A percentile compares a stretch with the other conserved stretches of the same genome.
Evolutionary conservation across 2,329 filamentous ascomycete genomes (phyloP).

Genomic region (Lithohypha guttulata): DNA sequence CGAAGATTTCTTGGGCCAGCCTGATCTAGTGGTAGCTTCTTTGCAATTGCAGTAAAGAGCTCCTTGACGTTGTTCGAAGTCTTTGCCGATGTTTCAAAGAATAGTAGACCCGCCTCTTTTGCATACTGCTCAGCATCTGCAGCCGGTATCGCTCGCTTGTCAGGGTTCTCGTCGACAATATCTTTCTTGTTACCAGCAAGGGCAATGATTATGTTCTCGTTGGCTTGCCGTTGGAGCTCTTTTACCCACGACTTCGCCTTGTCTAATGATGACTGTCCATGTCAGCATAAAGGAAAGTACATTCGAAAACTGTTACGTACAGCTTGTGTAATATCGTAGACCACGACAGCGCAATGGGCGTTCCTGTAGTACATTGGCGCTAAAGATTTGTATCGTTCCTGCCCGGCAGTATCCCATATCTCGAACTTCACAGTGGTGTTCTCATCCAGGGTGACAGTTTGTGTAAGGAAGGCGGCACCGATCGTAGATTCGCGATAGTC

Average conservation of each 20-base stretch:
- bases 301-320: no score
- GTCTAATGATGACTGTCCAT: constrained; percentile 73
- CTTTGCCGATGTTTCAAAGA: constrained; percentile 98
- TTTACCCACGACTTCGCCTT: constrained; percentile 99
- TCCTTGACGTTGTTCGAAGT: constrained; percentile 92
- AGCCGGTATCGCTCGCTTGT: constrained; percentile 83
- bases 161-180: constrained; percentile 83
- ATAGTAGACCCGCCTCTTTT: constrained; percentile 81
- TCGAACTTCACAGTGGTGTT: constrained; percentile 99
- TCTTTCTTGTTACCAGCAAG: constrained; percentile 97
- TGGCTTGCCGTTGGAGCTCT: constrained; percentile 94
- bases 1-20: constrained; percentile 81
- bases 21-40: constrained; percentile 94
- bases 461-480: constrained; percentile 95
- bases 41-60: constrained; percentile 92
- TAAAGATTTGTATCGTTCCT: constrained; percentile 97
- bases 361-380: constrained; percentile 99
- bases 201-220: constrained; percentile 99
- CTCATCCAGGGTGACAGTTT: constrained; percentile 96
- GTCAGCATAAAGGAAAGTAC: no score
- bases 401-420: constrained; percentile 97
- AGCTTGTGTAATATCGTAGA: constrained; percentile 98
- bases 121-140: constrained; percentile 93
- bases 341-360: constrained; percentile 96
- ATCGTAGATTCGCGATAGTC: constrained; percentile 96